Percentiles rank a stretch among this genome's conserved stretches.
These are phyloP conservation scores for Penicillium soppii DNA, from an alignment of 495 filamentous ascomycete genomes.

Conservation along the genomic window DNA sequence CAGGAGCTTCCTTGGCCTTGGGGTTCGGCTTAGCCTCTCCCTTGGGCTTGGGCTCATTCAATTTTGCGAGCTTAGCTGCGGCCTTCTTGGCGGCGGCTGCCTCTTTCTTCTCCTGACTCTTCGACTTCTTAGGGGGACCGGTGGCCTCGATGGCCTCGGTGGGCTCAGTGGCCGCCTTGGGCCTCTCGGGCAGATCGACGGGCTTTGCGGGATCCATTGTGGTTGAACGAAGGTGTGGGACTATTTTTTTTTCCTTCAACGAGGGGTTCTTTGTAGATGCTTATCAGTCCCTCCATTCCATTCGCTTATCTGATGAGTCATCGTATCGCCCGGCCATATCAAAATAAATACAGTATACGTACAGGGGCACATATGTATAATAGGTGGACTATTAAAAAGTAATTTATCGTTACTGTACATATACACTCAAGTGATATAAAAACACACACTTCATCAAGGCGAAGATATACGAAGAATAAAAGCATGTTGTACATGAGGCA, in stretches of 20 bases:
- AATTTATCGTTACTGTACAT: no score
- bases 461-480: no score
- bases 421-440: constrained; percentile 1
- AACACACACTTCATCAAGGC: no score
- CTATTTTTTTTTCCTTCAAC: constrained; percentile 19
- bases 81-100: constrained; percentile 61
- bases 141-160: constrained; percentile 21
- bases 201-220: constrained; percentile 31
- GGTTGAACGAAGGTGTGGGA: constrained; percentile 20
- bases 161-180: constrained; percentile 26
- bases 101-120: constrained; percentile 66
- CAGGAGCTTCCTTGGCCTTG: constrained; percentile 35
- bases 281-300: constrained; percentile 33
- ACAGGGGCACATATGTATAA: no score
- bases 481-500: no score
- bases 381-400: no score
- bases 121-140: constrained; percentile 15
- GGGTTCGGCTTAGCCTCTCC: constrained; percentile 30
- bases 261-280: constrained; percentile 25
- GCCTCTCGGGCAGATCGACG: constrained; percentile 30
- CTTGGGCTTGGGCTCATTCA: constrained; percentile 28
- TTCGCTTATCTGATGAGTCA: constrained; percentile 36
- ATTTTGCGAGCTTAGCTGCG: constrained; percentile 33
- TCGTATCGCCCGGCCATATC: no score
- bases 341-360: no score